Base-by-base conservation (phyloP, 2,329 filamentous ascomycete genomes). In the Aspergillus intermedius region DNA sequence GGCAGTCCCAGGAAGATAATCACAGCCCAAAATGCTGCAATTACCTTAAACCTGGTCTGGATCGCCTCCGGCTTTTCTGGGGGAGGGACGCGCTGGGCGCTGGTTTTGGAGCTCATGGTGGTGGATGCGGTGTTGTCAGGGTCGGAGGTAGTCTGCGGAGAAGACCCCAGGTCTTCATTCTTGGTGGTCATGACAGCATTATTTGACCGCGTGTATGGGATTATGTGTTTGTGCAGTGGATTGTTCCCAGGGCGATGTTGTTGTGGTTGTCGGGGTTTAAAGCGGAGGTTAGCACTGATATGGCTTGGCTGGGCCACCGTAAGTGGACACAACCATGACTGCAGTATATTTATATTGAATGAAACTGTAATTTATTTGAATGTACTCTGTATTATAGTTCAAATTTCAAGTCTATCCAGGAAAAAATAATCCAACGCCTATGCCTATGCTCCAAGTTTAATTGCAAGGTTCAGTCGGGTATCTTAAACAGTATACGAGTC, bases 21-120 rank as follows among this genome's bases (percentile, higher is more conserved):
- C 34, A 97, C 82, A 4, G 83, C 74, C 93, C 93, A 98, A 69
- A 96, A 97, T 7, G 91, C 91, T 53, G 87, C 67, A 53, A 98
- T 83, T 45, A 97, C 86, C 53, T 77, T 76, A 43, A 82, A 81
- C 47, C 93, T 84, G 49, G 85, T 81, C 63, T 80, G 81, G 45
- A 85, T 75, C 54, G 86, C 83, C 56, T 84, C 77, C 17, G 79
- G 72, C 54, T 82, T 85, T 73, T 97, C 91, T 25, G 88, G 84
- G 34, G 91, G 88, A n/a, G 88, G 86, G 44, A 73, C 65, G 55
- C 77, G 60, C 46, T 57, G 58, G 25, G 58, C 56, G 47, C 49
- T 56, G 52, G 57, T 25, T 47, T 57, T 52, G 42, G 58, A 46
- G 43, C 52, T 54, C 55, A 57, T 78, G 5, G 43, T 22, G 19